A percentile compares a stretch with the other conserved stretches of the same genome.
Evolutionary conservation across 2,329 filamentous ascomycete species (phyloP).

Genomic region (Phyllosticta citribraziliensis): DNA sequence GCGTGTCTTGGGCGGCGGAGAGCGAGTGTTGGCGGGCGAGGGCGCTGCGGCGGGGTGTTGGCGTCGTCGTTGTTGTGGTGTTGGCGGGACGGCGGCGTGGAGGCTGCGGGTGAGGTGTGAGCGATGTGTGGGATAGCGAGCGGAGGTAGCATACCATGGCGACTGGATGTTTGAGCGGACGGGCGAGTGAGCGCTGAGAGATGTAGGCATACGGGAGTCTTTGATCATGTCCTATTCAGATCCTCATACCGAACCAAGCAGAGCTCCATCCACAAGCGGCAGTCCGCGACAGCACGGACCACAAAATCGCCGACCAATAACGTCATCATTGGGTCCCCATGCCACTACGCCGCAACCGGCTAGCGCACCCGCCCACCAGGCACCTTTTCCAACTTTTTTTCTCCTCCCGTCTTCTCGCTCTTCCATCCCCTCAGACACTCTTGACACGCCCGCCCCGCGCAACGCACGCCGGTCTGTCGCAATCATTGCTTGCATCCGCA

Average conservation of each 20-base stretch:
- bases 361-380: background rate
- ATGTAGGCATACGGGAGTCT: background rate
- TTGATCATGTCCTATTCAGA: background rate
- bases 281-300: background rate
- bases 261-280: background rate
- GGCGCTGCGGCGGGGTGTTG: slow-evolving; percentile 56
- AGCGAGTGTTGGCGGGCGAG: slow-evolving; percentile 89
- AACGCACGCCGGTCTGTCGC: background rate
- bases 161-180: background rate
- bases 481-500: too few species aligned
- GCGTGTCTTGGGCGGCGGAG: slow-evolving; percentile 70
- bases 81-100: background rate
- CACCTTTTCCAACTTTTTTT: background rate
- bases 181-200: background rate
- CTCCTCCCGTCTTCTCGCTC: background rate
- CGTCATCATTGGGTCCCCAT: background rate
- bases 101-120: background rate
- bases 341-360: background rate
- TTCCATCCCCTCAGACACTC: background rate
- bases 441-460: background rate
- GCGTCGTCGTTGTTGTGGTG: background rate
- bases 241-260: background rate
- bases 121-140: background rate
- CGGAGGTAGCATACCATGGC: background rate
- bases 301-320: background rate